Evolutionary conservation across 257 asterid species (phyloP), one percentile per base, ranked within the genome.

Genomic region (Lycium barbarum): DNA sequence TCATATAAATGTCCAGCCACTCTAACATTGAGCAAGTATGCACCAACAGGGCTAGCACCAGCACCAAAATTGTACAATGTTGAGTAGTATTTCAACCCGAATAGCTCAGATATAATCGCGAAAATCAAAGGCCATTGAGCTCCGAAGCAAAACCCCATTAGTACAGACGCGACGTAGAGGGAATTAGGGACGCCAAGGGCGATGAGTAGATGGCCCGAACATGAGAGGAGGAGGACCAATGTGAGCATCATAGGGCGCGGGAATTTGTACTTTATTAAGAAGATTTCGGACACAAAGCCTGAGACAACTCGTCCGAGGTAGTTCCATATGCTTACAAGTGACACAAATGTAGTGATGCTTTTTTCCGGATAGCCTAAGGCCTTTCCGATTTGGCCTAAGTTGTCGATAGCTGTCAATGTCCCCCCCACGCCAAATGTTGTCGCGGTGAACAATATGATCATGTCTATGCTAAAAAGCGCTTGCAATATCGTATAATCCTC

Each of bases 1-100:
- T 92, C 94, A 80, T 92, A 92, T n/a, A 90, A 83, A 84, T 86
- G 84, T 11, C 94, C 93, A 0, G 95, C 89, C 14, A 92, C 84
- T 47, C 85, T 70, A 47, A 92, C 95, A 57, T 92, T 92, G 1
- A 92, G 89, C 38, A 92, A 84, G 74, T 92, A 92, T 20, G 86
- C 90, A 20, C 94, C 94, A 2, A 92, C 82, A 0, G 94, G 94
- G 10, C 93, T 91, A 9, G 94, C 94, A 17, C 92, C 94, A 14
- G 86, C 94, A 7, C 94, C 94, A 13, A 89, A 85, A 71, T 89
- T 91, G 80, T 74, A 84, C 82, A 91, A 72, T 5, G 93, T 91
- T 2, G 94, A 91, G 84, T 90, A 91, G 88, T 89, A 90, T 35
- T 88, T 90, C 18, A 90, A 87, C 17, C 93, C 93, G n/a, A 90